Evolutionary conservation across 306 rosid species (phyloP).

Genomic region (Amphicarpaea edgeworthii): DNA sequence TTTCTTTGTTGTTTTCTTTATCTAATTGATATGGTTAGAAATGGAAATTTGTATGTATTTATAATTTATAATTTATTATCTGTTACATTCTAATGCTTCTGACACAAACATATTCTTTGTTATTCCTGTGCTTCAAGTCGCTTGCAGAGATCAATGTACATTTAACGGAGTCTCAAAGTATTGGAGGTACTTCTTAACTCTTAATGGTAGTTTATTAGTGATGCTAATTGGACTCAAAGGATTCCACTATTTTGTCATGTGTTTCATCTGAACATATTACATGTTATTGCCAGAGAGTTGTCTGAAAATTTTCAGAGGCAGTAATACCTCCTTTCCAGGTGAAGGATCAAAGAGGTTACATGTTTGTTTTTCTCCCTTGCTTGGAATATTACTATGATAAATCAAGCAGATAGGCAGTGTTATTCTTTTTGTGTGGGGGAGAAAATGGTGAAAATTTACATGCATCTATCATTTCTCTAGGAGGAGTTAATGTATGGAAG

Average conservation of each 20-base stretch:
- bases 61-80: background rate
- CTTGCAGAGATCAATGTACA: conserved; percentile 83
- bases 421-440: background rate
- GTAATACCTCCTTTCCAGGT: conserved; percentile 11
- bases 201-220: conserved; percentile 29
- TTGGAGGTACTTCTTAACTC: conserved; percentile 75
- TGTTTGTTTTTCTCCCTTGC: background rate
- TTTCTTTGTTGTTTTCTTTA: conserved; percentile 46
- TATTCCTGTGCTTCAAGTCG: conserved; percentile 63
- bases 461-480: conserved; percentile 24
- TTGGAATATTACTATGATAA: conserved; percentile 7
- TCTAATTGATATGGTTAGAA: conserved; percentile 28
- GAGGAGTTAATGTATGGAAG: conserved; percentile 36
- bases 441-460: conserved; percentile 31
- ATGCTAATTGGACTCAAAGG: conserved; percentile 35
- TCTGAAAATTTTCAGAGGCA: conserved; percentile 12
- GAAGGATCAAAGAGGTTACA: conserved; percentile 21
- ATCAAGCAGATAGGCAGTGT: background rate
- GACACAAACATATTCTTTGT: conserved; percentile 42
- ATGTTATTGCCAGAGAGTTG: conserved; percentile 28
- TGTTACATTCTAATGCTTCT: conserved; percentile 38
- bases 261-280: conserved; percentile 24
- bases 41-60: conserved; percentile 20
- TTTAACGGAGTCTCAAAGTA: conserved; percentile 69
- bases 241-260: conserved; percentile 29